phyloP scores from a whole-genome alignment of 768 basidiomycete species.

The Auriscalpium orientale region DNA sequence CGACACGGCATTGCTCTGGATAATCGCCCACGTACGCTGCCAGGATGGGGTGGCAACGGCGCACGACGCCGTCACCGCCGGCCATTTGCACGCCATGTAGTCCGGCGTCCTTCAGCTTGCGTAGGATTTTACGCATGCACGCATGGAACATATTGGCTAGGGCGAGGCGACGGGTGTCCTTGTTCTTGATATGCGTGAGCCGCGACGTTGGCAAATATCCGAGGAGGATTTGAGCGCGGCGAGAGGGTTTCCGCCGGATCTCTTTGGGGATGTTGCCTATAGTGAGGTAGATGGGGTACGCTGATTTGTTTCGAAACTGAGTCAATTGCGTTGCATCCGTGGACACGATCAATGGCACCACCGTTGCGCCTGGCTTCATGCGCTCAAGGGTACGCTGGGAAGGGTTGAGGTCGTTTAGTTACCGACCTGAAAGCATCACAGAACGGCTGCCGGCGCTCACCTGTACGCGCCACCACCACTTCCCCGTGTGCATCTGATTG shows the following conservation, averaged over 20 bases:
- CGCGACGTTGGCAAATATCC: neutral
- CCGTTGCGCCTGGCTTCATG: no score
- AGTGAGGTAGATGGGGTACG: neutral
- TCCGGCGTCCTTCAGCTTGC: conserved; percentile 14
- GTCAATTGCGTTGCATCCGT: conserved; percentile 12
- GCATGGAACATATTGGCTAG: neutral
- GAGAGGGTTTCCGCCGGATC: neutral
- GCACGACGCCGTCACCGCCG: conserved; percentile 32
- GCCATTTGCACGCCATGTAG: no score
- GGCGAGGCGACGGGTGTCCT: neutral
- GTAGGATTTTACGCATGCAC: neutral
- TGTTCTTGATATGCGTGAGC: neutral
- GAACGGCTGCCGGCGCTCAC: no score
- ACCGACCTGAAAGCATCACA: no score
- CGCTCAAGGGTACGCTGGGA: no score
- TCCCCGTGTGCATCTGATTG: no score
- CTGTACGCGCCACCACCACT: no score
- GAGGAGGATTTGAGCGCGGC: neutral
- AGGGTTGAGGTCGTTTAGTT: no score
- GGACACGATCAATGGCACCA: conserved; percentile 15
- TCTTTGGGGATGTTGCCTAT: no score
- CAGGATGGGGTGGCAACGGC: conserved; percentile 25
- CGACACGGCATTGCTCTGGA: no score
- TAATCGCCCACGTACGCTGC: conserved; percentile 17
- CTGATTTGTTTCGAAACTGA: no score